Conservation (phyloP, 495 filamentous ascomycete genomes). For the Arthonia radiata region DNA sequence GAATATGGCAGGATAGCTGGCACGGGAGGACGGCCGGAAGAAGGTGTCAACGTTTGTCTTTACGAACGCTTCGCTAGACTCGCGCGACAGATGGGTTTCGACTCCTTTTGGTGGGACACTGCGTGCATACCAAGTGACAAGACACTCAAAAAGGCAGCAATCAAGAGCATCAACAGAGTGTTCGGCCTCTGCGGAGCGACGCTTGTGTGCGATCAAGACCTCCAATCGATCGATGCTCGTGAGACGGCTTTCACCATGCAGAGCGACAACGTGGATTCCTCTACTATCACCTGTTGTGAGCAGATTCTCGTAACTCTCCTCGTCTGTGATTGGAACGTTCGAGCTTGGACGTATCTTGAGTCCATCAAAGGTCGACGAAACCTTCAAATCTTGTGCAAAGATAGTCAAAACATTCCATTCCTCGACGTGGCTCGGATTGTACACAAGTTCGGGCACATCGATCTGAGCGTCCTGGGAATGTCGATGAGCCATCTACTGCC, state of each 20-base stretch:
- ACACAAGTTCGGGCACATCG: conserved; percentile 2
- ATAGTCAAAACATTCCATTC: conserved; percentile 5
- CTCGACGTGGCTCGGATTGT: conserved; percentile 4
- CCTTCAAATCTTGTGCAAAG: conserved; percentile 8
- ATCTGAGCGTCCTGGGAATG: conserved; percentile 2
- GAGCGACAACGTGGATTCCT: too few relatives aligned
- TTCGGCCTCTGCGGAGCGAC: conserved; percentile 7
- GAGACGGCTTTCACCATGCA: background rate
- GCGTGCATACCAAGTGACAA: conserved; percentile 8
- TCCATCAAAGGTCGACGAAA: conserved; percentile 5
- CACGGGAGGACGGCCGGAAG: too few relatives aligned
- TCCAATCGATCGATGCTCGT: conserved; percentile 7
- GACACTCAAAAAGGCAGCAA: conserved; percentile 7
- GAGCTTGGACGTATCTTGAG: conserved; percentile 11
- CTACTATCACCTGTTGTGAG: too few relatives aligned
- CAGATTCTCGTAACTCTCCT: conserved; percentile 5
- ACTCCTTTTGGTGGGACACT: conserved; percentile 12
- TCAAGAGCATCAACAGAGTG: conserved; percentile 8
- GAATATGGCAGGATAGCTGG: too few relatives aligned
- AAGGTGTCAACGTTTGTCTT: conserved; percentile 8
- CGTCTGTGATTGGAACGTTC: conserved; percentile 11
- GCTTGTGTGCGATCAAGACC: conserved; percentile 8
- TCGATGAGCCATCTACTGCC: too few relatives aligned
- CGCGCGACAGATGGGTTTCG: conserved; percentile 4
- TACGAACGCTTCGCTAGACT: conserved; percentile 6